Percentiles rank a stretch among this genome's conserved stretches.
phyloP scores from a whole-genome alignment of 805 yeast species.

The Ogataea salicorniae region DNA sequence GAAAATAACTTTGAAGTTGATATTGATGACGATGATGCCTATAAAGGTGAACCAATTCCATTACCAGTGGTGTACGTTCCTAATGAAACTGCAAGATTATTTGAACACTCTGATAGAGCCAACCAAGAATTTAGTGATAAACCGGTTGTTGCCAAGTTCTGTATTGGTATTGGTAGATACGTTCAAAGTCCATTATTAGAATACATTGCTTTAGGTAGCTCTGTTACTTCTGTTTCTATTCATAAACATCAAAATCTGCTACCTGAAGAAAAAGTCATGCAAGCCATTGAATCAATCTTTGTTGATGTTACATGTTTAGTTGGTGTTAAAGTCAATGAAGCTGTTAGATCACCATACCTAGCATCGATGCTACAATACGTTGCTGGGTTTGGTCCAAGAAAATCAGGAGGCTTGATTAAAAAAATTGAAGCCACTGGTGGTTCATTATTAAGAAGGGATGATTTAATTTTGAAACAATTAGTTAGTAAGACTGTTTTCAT shows the following conservation, averaged over 20 bases:
- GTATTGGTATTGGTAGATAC: constrained; percentile 86
- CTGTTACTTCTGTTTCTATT: constrained; percentile 61
- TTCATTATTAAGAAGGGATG: constrained; percentile 61
- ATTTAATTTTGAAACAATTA: constrained; percentile 74
- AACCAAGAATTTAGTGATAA: constrained; percentile 77
- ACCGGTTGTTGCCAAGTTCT: constrained; percentile 73
- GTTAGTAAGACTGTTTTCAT: constrained; percentile 78
- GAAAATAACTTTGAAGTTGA: constrained; percentile 49
- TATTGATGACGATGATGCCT: constrained; percentile 36
- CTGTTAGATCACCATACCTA: constrained; percentile 67
- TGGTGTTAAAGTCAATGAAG: constrained; percentile 91
- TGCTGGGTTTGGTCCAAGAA: constrained; percentile 93
- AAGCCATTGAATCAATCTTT: constrained; percentile 71
- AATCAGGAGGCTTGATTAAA: constrained; percentile 80
- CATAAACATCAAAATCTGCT: constrained; percentile 67
- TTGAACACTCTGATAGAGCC: constrained; percentile 74
- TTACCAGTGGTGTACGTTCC: constrained; percentile 77
- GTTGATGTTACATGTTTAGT: constrained; percentile 89
- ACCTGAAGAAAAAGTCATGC: constrained; percentile 54
- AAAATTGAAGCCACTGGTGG: constrained; percentile 71
- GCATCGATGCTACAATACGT: constrained; percentile 72
- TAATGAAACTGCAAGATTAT: constrained; percentile 90
- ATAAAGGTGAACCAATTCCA: constrained; percentile 30
- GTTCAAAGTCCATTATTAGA: constrained; percentile 91
- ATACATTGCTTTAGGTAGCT: constrained; percentile 75